Percentiles rank a stretch among this genome's conserved stretches.
phyloP scores from a whole-genome alignment of 371 early-diverging fungal genomes.

The Apophysomyces elegans region DNA sequence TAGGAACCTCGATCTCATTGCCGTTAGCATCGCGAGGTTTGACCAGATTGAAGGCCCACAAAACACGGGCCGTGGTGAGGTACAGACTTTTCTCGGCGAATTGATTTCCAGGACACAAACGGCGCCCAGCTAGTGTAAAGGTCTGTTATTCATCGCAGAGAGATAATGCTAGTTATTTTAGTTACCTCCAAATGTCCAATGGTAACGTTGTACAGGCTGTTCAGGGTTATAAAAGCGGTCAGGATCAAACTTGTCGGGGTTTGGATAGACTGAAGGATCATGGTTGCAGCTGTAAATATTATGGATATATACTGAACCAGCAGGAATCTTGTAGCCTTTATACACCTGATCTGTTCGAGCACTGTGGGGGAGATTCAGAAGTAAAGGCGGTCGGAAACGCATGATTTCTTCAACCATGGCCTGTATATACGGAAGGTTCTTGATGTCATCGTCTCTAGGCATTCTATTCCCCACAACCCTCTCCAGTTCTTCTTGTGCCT shows the following conservation, averaged over 20 bases:
- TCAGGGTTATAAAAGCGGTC: slow-evolving; percentile 29
- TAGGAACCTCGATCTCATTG: not conserved
- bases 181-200: slow-evolving; percentile 4
- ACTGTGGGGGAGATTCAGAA: slow-evolving; percentile 13
- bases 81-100: slow-evolving; percentile 12
- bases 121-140: not conserved
- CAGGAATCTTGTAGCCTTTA: slow-evolving; percentile 14
- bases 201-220: not conserved
- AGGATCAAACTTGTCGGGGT: slow-evolving; percentile 31
- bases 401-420: not conserved
- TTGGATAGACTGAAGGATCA: slow-evolving; percentile 16
- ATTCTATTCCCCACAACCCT: slow-evolving; percentile 5
- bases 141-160: not conserved
- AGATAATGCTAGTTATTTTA: not conserved
- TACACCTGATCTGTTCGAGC: slow-evolving; percentile 8
- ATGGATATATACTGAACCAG: not conserved
- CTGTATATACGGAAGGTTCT: not conserved
- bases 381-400: slow-evolving; percentile 4
- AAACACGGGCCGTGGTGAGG: not conserved
- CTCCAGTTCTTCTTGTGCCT: slow-evolving; percentile 8
- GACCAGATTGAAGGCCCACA: not conserved
- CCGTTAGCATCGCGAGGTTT: not conserved
- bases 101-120: slow-evolving; percentile 14
- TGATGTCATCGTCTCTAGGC: slow-evolving; percentile 4
- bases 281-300: not conserved